Evolutionary conservation across 306 rosid genomes (phyloP).

Genomic region (Quercus agrifolia): DNA sequence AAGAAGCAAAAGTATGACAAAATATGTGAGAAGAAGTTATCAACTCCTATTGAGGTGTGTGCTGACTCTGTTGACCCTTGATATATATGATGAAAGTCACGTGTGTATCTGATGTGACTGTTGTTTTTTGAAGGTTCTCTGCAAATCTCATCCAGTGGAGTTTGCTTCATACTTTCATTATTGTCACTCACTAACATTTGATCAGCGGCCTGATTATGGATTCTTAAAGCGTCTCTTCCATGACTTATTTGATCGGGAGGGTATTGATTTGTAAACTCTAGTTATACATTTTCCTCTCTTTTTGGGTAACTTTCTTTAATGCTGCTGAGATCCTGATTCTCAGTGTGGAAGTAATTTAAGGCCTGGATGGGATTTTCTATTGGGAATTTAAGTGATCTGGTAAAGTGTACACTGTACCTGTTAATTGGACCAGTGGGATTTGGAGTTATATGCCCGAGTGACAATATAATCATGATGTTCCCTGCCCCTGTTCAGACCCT

Average conservation of each 20-base stretch:
- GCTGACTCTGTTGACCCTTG: constrained; percentile 6
- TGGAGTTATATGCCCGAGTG: background rate
- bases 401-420: background rate
- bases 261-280: constrained; percentile 33
- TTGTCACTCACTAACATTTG: constrained; percentile 88
- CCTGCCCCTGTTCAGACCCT: background rate
- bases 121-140: constrained; percentile 57
- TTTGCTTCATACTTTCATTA: constrained; percentile 96
- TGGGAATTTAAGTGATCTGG: background rate
- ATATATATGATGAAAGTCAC: background rate
- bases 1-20: constrained; percentile 97
- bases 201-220: constrained; percentile 98
- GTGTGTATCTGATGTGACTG: constrained; percentile 17
- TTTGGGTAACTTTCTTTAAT: background rate
- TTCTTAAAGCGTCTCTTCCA: constrained; percentile 91
- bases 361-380: background rate
- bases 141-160: constrained; percentile 94
- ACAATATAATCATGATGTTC: background rate
- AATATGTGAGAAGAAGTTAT: constrained; percentile 92
- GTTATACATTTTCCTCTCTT: background rate
- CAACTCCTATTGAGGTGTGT: constrained; percentile 94
- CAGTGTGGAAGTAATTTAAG: background rate
- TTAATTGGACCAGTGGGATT: background rate
- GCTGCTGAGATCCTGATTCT: background rate
- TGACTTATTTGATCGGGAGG: constrained; percentile 85